Base-by-base conservation (phyloP, 495 filamentous ascomycete species). In the Penicillium manginii region DNA sequence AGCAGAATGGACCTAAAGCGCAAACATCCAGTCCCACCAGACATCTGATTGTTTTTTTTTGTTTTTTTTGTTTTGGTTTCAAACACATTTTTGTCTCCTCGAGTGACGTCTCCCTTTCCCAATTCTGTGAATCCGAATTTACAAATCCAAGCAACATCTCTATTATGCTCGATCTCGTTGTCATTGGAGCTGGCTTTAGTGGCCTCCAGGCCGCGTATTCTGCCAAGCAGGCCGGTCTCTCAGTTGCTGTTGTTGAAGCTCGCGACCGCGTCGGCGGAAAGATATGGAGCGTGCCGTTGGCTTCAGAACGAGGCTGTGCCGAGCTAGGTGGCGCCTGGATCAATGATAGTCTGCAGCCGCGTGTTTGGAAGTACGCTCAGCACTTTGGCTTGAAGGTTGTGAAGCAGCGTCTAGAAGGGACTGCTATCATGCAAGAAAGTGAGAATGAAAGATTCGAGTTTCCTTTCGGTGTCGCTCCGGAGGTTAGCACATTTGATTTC, bases 261-360 rank as follows among this genome's bases (percentile, higher is more conserved):
- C 65, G 74, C 2, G 69, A 81, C 58, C 72, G 78, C 8, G 79
- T 84, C 2, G 83, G 83, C 3, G 83, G 83, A 2, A 82, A 81
- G 55, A 78, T 72, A 0, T 78, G 69, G 61, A 71, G 66, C 17
- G 39, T 51, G 3, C 57, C 58, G 1, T 54, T 65, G 0, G 40
- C 55, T 8, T 55, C 61, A n/a, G 76, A 74, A 17, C 26, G 45
- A 8, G 55, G 55, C 0, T 19, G 60, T n/a, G 68, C 73, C 19
- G 81, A 83, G 39, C 55, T 83, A 19, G 82, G 81, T 3, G 81
- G 77, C 1, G 78, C 78, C 9, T 59, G 57, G 57, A 76, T 83
- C 51, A 84, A 84, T 62, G 73, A 80, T 45, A 77, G 71, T 2
- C 81, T 72, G 40, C 83, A 85, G 57, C 63, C 52, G 11, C 62